A percentile compares a stretch with the other conserved stretches of the same genome.
Conservation (phyloP, 2,329 filamentous ascomycete genomes). For the Aspergillus texensis region DNA sequence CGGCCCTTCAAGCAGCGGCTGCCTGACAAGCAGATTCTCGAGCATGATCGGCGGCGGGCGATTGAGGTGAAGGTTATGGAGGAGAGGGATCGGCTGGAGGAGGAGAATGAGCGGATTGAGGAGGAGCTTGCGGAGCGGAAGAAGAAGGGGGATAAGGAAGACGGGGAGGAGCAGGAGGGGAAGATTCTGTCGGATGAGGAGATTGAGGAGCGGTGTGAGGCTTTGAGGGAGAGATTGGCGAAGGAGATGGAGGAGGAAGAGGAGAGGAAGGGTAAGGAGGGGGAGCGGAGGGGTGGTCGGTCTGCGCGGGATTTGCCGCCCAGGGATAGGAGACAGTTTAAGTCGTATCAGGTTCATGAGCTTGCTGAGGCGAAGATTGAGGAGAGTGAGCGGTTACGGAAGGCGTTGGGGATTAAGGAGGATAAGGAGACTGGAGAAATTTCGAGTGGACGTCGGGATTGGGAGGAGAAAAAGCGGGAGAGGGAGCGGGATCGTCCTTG, state of each 20-base stretch:
- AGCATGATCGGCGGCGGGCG: constrained; percentile 88
- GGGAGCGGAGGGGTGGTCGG: constrained; percentile 15
- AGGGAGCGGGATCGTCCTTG: constrained; percentile 24
- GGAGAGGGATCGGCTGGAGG: constrained; percentile 85
- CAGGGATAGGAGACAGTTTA: constrained; percentile 60
- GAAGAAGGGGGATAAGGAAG: constrained; percentile 63
- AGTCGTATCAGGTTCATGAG: constrained; percentile 94
- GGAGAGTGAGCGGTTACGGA: constrained; percentile 86
- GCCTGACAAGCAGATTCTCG: constrained; percentile 88
- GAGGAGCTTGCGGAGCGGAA: constrained; percentile 71
- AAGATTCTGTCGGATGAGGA: constrained; percentile 72
- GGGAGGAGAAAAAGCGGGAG: constrained; percentile 14
- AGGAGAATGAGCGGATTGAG: constrained; percentile 64
- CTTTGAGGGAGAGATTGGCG: constrained; percentile 65
- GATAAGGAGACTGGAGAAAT: constrained; percentile 82
- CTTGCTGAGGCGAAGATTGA: constrained; percentile 93
- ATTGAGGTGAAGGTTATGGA: constrained; percentile 95
- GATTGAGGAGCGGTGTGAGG: constrained; percentile 76
- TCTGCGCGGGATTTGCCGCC: constrained; percentile 21
- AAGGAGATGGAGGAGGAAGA: constrained; percentile 56
- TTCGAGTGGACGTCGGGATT: constrained; percentile 25
- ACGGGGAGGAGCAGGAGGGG: constrained; percentile 32
- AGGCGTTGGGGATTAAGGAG: constrained; percentile 82
- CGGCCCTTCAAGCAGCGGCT: constrained; percentile 74
- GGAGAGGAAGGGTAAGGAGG: constrained; percentile 26